Conservation (phyloP, 768 basidiomycete species). For the Daedaleopsis nitida region DNA sequence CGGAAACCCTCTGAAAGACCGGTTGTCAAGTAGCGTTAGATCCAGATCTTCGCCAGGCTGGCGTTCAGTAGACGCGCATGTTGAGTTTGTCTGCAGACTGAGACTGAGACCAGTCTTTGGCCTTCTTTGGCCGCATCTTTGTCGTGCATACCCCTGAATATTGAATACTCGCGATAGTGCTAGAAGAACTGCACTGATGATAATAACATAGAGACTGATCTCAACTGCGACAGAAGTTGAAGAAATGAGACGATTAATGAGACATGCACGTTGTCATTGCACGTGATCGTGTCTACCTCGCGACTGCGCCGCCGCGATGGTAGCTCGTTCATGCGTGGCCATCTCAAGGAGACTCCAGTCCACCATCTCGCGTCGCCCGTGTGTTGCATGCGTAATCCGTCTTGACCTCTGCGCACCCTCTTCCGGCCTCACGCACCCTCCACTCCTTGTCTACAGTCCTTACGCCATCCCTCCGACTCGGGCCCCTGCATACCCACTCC, state of each 20-base stretch:
- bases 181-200: too few species aligned
- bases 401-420: background rate
- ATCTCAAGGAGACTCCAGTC: background rate
- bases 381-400: background rate
- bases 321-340: background rate
- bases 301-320: background rate
- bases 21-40: too few species aligned
- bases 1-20: too few species aligned
- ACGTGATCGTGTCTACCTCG: conserved; percentile 1
- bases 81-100: background rate
- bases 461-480: background rate
- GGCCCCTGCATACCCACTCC: background rate
- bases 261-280: too few species aligned
- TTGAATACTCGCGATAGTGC: too few species aligned
- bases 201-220: too few species aligned
- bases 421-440: background rate
- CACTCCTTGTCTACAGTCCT: background rate
- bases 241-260: too few species aligned
- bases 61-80: too few species aligned
- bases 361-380: conserved; percentile 2
- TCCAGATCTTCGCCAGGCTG: too few species aligned
- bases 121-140: background rate
- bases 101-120: too few species aligned
- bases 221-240: too few species aligned
- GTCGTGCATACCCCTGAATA: too few species aligned